Conservation (phyloP, 2,329 filamentous ascomycete species). For the Phyllosticta citriasiana region DNA sequence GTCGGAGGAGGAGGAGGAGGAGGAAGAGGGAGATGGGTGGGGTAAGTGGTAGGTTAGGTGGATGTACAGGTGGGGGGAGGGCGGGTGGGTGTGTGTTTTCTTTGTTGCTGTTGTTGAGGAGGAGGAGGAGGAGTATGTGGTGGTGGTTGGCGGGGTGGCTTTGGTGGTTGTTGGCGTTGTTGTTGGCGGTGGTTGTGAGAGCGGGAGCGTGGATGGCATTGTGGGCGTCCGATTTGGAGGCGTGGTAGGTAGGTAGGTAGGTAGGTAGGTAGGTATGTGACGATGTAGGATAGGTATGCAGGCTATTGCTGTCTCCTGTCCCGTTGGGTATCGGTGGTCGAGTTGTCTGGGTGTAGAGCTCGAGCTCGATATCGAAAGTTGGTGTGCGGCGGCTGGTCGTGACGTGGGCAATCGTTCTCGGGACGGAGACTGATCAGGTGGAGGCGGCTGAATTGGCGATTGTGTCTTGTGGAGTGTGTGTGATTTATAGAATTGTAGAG, state of each 20-base stretch:
- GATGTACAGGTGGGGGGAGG: conserved; percentile 5
- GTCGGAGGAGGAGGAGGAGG: not conserved
- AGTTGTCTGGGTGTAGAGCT: not conserved
- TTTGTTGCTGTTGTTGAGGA: not conserved
- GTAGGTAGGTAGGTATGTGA: not conserved
- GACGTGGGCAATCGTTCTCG: not conserved
- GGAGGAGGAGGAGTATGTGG: not conserved
- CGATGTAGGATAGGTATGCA: no score
- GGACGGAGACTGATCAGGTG: no score
- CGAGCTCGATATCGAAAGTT: no score
- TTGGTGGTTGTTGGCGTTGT: not conserved
- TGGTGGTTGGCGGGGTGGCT: no score
- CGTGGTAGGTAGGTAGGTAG: not conserved
- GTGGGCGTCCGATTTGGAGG: not conserved
- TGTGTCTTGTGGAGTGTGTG: not conserved
- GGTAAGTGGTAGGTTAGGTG: conserved; percentile 2
- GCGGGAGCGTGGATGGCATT: conserved; percentile 4
- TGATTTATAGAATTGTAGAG: not conserved
- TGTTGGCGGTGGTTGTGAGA: not conserved
- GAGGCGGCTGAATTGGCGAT: not conserved
- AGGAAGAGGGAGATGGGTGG: not conserved
- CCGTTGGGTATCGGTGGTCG: not conserved
- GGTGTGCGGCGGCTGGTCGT: not conserved
- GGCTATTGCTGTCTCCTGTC: not conserved
- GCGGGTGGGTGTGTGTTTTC: not conserved